These are phyloP conservation scores for Saprolegnia parasitica DNA, from an alignment of 352 stramenopile species.

Conservation along the genomic window DNA sequence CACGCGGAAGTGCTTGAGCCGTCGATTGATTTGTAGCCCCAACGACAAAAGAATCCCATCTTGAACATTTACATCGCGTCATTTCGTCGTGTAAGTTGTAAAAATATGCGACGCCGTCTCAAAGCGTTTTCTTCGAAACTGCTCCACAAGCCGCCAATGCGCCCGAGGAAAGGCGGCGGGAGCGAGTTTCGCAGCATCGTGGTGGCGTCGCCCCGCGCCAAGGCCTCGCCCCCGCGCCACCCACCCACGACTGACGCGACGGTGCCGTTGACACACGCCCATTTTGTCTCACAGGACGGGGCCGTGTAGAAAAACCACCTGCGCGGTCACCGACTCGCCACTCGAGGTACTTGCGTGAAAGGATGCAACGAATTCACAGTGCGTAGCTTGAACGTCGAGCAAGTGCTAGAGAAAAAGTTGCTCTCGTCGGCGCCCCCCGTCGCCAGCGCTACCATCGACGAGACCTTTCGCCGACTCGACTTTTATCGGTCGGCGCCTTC, in stretches of 20 bases:
- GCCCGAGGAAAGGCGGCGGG: not conserved
- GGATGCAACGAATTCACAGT: not conserved
- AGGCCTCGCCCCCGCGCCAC: not conserved
- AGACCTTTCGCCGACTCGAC: slow-evolving; percentile 6
- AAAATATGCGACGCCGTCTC: too few species aligned
- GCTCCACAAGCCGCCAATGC: not conserved
- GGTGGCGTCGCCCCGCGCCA: not conserved
- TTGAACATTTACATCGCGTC: too few species aligned
- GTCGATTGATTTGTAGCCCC: too few species aligned
- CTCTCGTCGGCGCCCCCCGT: not conserved
- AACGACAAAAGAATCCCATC: too few species aligned
- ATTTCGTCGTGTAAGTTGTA: too few species aligned
- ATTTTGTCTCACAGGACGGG: not conserved
- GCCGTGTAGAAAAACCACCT: not conserved
- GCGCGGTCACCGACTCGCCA: not conserved
- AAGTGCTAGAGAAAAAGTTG: not conserved
- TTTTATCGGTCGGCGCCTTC: slow-evolving; percentile 23
- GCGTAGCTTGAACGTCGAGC: slow-evolving; percentile 6
- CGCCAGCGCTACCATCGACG: slow-evolving; percentile 4
- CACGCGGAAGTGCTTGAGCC: too few species aligned
- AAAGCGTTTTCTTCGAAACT: too few species aligned
- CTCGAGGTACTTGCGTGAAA: not conserved
- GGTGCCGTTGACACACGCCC: not conserved
- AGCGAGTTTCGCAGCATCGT: slow-evolving; percentile 1
- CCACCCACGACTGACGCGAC: not conserved